Conservation (phyloP, 306 rosid genomes). For the Cicer yamashitae region DNA sequence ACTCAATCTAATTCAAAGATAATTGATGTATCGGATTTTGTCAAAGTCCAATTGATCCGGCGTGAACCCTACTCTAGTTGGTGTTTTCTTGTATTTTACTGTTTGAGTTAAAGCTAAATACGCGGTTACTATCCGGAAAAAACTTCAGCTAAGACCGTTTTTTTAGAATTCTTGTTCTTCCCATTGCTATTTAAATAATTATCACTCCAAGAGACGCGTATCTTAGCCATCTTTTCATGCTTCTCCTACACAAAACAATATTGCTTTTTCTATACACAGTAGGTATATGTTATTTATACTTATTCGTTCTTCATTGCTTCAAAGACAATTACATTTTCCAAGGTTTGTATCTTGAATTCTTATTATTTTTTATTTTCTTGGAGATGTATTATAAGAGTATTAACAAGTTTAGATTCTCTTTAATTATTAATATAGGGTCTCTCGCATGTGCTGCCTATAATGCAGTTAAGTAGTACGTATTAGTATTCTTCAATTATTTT, state of each 20-base stretch:
- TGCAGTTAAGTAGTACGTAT: background rate
- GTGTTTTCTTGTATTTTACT: no score
- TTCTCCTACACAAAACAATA: conserved; percentile 34
- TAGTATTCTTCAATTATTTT: conserved; percentile 1
- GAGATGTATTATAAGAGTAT: background rate
- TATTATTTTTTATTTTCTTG: background rate
- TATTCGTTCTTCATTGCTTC: conserved; percentile 49
- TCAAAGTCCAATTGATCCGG: no score
- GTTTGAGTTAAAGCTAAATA: no score
- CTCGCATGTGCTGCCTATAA: background rate
- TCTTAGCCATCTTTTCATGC: conserved; percentile 69
- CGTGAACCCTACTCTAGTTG: no score
- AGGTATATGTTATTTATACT: conserved; percentile 51
- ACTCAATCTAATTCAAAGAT: no score
- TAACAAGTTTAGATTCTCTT: background rate
- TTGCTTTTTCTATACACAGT: conserved; percentile 6
- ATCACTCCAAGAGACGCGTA: conserved; percentile 45
- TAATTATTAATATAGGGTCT: background rate
- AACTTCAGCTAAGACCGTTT: no score
- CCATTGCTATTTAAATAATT: conserved; percentile 61
- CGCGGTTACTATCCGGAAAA: no score
- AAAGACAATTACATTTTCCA: conserved; percentile 17
- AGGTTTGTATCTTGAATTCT: conserved; percentile 52
- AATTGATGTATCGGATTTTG: no score
- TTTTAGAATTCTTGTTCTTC: conserved; percentile 53